A percentile compares a stretch with the other conserved stretches of the same genome.
Evolutionary conservation across 805 yeast genomes (phyloP).

Genomic region (Starmera quercuum): DNA sequence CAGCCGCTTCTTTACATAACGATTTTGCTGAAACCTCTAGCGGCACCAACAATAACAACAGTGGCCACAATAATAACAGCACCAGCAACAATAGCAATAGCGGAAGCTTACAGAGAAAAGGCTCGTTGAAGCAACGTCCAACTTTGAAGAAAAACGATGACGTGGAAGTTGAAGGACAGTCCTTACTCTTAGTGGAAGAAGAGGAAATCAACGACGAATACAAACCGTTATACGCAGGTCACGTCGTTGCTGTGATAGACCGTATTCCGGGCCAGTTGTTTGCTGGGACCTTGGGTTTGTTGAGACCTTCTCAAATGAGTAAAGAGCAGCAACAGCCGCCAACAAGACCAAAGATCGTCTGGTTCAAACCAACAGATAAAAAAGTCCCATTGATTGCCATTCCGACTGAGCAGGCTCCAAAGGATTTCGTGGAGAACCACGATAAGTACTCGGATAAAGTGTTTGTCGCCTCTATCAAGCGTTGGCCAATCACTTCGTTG

Average conservation of each 20-base stretch:
- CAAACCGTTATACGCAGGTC: constrained; percentile 95
- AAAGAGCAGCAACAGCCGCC: constrained; percentile 45
- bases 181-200: constrained; percentile 83
- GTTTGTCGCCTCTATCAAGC: constrained; percentile 90
- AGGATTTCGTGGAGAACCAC: constrained; percentile 89
- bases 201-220: constrained; percentile 90
- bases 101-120: constrained; percentile 60
- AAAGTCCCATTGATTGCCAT: constrained; percentile 96
- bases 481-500: constrained; percentile 98
- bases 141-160: constrained; percentile 97
- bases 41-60: constrained; percentile 5
- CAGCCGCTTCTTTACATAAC: constrained; percentile 11
- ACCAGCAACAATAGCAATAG: constrained; percentile 22
- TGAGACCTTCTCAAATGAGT: constrained; percentile 93
- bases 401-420: constrained; percentile 97
- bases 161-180: constrained; percentile 97
- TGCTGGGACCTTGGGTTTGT: constrained; percentile 86
- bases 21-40: constrained; percentile 7
- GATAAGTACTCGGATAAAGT: constrained; percentile 73
- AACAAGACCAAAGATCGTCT: constrained; percentile 83
- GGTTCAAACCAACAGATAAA: constrained; percentile 98
- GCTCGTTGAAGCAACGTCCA: constrained; percentile 90
- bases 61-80: constrained; percentile 5
- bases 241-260: constrained; percentile 95
- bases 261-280: constrained; percentile 96